Evolutionary conservation across 2,329 filamentous ascomycete genomes (phyloP).

Genomic region (Colletotrichum eleusines): DNA sequence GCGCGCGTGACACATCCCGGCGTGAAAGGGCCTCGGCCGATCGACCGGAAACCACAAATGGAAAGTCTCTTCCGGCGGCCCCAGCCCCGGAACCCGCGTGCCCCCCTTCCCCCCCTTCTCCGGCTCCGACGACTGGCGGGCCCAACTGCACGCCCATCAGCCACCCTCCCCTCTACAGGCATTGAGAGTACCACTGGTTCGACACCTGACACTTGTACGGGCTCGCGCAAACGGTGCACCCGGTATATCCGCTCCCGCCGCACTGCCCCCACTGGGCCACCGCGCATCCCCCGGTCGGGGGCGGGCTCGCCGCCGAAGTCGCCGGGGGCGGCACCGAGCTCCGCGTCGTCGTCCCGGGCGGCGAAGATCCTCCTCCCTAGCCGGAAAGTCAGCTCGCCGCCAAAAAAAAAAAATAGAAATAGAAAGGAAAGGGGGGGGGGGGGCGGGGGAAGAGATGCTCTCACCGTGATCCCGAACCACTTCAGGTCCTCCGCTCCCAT

Average conservation of each 20-base stretch:
- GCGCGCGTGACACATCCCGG: no score
- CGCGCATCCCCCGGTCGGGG: constrained; percentile 31
- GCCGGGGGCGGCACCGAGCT: constrained; percentile 33
- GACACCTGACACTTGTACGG: constrained; percentile 38
- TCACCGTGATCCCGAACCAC: constrained; percentile 44
- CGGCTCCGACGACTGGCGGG: no score
- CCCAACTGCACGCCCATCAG: no score
- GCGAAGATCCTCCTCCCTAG: constrained; percentile 18
- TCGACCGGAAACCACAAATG: no score
- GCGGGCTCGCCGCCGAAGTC: constrained; percentile 34
- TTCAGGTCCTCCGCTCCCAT: constrained; percentile 47
- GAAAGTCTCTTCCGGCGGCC: no score
- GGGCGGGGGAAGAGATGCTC: accelerated
- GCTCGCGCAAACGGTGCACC: constrained; percentile 35
- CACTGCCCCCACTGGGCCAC: constrained; percentile 42
- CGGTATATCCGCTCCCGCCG: constrained; percentile 42
- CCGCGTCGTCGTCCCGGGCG: constrained; percentile 35
- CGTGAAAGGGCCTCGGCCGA: no score
- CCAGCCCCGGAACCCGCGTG: no score
- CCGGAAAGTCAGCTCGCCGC: not conserved
- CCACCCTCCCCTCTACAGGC: constrained; percentile 2
- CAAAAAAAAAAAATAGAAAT: not conserved
- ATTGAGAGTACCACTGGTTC: constrained; percentile 43
- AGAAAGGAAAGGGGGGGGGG: no score
- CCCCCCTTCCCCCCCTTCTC: no score